These are phyloP conservation scores for Rhinocladiella similis DNA, from an alignment of 2,329 filamentous ascomycete species.

Conservation along the genomic window DNA sequence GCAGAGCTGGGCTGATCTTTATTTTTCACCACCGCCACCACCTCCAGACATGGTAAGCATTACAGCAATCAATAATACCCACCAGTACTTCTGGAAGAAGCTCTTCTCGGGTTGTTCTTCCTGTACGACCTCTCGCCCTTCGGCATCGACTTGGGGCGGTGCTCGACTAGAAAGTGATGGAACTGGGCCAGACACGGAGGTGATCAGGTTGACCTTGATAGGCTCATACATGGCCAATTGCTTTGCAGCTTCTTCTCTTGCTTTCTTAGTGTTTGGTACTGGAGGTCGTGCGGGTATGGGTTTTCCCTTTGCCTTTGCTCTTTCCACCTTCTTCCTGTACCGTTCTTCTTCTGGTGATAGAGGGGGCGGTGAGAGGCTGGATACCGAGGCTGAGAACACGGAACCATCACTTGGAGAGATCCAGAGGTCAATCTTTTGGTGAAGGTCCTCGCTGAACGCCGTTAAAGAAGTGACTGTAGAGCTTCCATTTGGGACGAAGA, in stretches of 20 bases:
- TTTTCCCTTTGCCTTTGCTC: constrained; percentile 27
- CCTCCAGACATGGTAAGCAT: constrained; percentile 45
- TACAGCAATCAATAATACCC: constrained; percentile 44
- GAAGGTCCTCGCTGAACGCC: constrained; percentile 32
- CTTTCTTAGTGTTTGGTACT: constrained; percentile 26
- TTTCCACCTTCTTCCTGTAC: constrained; percentile 25
- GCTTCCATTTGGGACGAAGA: constrained; percentile 32
- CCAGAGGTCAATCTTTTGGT: constrained; percentile 42
- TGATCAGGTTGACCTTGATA: constrained; percentile 38
- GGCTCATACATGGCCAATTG: constrained; percentile 18
- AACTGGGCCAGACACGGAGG: constrained; percentile 33
- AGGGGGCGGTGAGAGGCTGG: constrained; percentile 23
- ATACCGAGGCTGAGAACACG: constrained; percentile 39
- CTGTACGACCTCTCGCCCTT: constrained; percentile 30
- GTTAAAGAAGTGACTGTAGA: constrained; percentile 42
- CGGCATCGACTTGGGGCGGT: constrained; percentile 40
- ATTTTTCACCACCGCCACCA: constrained; percentile 33
- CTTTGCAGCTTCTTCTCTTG: constrained; percentile 23
- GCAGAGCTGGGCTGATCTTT: neutral
- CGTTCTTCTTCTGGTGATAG: constrained; percentile 24
- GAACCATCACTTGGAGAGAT: constrained; percentile 41
- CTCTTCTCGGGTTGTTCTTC: constrained; percentile 45
- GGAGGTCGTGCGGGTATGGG: constrained; percentile 25
- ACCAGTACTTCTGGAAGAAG: constrained; percentile 51
- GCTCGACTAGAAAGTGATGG: constrained; percentile 44